These are phyloP conservation scores for Phoenix roebelenii DNA, from an alignment of 176 grass and related monocot genomes.

Conservation along the genomic window DNA sequence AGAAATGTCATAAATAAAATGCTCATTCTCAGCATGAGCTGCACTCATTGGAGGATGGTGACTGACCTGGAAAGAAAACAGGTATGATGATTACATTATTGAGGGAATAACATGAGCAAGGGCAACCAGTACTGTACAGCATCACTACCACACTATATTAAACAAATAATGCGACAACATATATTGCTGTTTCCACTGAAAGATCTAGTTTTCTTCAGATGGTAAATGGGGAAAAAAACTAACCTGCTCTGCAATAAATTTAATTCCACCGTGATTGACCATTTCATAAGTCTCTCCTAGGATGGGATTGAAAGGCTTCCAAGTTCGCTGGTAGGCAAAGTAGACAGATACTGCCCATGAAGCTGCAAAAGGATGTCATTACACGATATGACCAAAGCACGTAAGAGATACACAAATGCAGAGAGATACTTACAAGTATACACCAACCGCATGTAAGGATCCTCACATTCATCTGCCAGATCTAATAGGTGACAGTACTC, in stretches of 20 bases:
- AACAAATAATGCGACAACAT: no score
- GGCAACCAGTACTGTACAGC: no score
- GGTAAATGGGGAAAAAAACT: no score
- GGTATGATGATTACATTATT: no score
- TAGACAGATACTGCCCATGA: slow-evolving; percentile 90
- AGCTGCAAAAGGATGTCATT: slow-evolving; percentile 41
- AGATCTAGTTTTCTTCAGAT: no score
- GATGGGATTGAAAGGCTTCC: slow-evolving; percentile 99
- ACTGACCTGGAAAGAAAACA: slow-evolving; percentile 42
- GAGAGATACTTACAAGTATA: slow-evolving; percentile 65
- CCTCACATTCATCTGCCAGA: slow-evolving; percentile 94
- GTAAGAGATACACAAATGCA: background rate
- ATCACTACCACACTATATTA: no score
- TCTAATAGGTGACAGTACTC: slow-evolving; percentile 88
- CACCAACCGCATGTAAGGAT: slow-evolving; percentile 79
- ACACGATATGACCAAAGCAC: slow-evolving; percentile 6
- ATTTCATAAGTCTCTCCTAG: slow-evolving; percentile 95
- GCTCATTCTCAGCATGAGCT: slow-evolving; percentile 79
- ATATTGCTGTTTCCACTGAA: no score
- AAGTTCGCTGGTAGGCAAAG: slow-evolving; percentile 62
- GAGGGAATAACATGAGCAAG: no score
- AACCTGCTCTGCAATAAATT: slow-evolving; percentile 90
- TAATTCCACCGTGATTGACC: slow-evolving; percentile 74
- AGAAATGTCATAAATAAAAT: slow-evolving; percentile 95
- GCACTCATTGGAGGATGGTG: slow-evolving; percentile 97